These are phyloP conservation scores for Emergomyces orientalis DNA, from an alignment of 2,329 filamentous ascomycete species.

Conservation along the genomic window DNA sequence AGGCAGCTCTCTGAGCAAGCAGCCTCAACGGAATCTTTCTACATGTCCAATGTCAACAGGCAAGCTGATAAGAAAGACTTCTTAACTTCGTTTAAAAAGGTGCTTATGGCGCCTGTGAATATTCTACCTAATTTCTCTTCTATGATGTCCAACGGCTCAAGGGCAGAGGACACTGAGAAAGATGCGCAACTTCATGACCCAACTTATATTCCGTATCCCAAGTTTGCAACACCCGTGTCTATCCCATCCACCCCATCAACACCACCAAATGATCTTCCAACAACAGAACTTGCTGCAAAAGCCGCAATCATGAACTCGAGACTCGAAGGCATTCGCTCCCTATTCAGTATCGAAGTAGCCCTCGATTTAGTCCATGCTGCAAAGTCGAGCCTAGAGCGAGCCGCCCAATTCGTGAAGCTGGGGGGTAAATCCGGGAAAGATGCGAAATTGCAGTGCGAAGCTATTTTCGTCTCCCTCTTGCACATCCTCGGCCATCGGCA, in stretches of 20 bases:
- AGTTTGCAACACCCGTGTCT: slow-evolving; percentile 28
- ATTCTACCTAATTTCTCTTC: slow-evolving; percentile 64
- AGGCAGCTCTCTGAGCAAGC: slow-evolving; percentile 86
- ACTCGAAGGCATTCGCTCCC: slow-evolving; percentile 83
- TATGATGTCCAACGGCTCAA: slow-evolving; percentile 45
- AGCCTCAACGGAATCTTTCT: slow-evolving; percentile 81
- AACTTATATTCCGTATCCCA: slow-evolving; percentile 22
- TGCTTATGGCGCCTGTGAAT: slow-evolving; percentile 97
- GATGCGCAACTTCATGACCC: slow-evolving; percentile 18
- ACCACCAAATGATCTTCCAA: slow-evolving; percentile 55
- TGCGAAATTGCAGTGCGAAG: slow-evolving; percentile 77
- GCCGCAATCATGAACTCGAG: slow-evolving; percentile 95
- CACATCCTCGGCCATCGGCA: slow-evolving; percentile 78
- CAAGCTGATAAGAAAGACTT: slow-evolving; percentile 97
- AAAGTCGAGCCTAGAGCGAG: slow-evolving; percentile 77
- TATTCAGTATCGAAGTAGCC: slow-evolving; percentile 95
- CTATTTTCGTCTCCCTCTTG: slow-evolving; percentile 76
- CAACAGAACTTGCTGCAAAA: slow-evolving; percentile 87
- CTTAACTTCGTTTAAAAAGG: slow-evolving; percentile 91
- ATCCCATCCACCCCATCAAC: slow-evolving; percentile 20
- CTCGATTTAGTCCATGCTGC: slow-evolving; percentile 80
- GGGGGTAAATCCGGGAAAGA: slow-evolving; percentile 73
- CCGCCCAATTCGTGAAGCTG: slow-evolving; percentile 70
- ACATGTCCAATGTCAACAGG: slow-evolving; percentile 89
- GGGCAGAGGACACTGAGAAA: slow-evolving; percentile 21